These are phyloP conservation scores for Candolleomyces efflorescens DNA, from an alignment of 768 basidiomycete species.

Conservation along the genomic window DNA sequence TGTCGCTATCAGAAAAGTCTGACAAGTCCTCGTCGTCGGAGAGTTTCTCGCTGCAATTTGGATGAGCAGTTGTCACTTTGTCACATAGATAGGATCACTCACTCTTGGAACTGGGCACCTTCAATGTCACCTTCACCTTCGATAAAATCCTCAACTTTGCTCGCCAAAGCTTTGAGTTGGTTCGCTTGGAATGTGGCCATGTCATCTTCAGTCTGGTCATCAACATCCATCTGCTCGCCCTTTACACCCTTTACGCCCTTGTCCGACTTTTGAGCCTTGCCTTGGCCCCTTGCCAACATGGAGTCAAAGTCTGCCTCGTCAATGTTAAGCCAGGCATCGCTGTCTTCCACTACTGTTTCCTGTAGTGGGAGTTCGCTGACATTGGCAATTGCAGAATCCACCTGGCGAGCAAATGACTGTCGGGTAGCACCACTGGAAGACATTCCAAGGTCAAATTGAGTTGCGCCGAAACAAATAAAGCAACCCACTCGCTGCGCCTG, in stretches of 20 bases:
- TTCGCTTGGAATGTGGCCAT: slow-evolving; percentile 62
- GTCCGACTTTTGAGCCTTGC: slow-evolving; percentile 9
- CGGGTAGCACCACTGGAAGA: slow-evolving; percentile 51
- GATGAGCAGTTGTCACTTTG: not conserved
- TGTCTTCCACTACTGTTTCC: slow-evolving; percentile 44
- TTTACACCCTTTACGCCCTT: slow-evolving; percentile 1
- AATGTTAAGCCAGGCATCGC: slow-evolving; percentile 87
- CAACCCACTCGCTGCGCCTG: slow-evolving; percentile 61
- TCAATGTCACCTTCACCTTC: slow-evolving; percentile 85
- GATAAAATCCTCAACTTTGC: slow-evolving; percentile 86
- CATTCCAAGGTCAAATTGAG: not conserved
- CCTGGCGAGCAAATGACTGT: slow-evolving; percentile 71
- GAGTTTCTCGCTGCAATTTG: slow-evolving; percentile 35
- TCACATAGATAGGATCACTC: slow-evolving; percentile 23
- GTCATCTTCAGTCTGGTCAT: slow-evolving; percentile 41
- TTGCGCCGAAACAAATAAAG: not conserved
- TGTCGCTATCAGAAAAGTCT: slow-evolving; percentile 4
- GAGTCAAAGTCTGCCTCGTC: slow-evolving; percentile 73
- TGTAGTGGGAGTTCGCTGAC: slow-evolving; percentile 26
- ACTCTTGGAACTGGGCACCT: slow-evolving; percentile 92
- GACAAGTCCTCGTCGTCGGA: slow-evolving; percentile 32
- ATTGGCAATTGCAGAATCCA: slow-evolving; percentile 57
- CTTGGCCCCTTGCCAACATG: slow-evolving; percentile 51
- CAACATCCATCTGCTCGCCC: slow-evolving; percentile 48
- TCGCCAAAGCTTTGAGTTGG: slow-evolving; percentile 70